Evolutionary conservation across 768 basidiomycete species (phyloP), one percentile per base, ranked within the genome.

Genomic region (Trametes sanguinea): DNA sequence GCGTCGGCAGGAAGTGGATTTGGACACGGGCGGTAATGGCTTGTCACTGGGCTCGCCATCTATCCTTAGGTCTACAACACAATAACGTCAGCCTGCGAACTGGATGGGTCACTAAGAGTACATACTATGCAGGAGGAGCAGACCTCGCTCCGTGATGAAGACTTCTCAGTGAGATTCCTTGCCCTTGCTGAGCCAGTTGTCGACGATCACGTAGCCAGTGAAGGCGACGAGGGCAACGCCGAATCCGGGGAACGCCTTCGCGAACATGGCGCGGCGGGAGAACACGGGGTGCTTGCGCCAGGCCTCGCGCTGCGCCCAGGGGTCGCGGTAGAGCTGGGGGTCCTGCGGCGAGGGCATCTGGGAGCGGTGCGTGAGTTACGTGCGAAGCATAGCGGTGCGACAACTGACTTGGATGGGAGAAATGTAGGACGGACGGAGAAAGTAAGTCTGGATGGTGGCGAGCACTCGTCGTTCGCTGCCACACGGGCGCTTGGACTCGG

Each of bases 261-360:
- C 80, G 79, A 98, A 88, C 92, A 95, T 95, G 68, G 84, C 83
- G 44, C 88, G 85, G 67, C 88, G 90, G 63, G 86, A 83, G 80
- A 97, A 97, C 57, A 95, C 85, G n/a, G 90, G 87, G 69, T 85
- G 87, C 74, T 88, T 94, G 69, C 95, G 83, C 94, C 94, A 97
- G 42, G 93, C 92, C 68, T 97, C 94, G 63, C 87, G 80, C 77
- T 90, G 94, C 22, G 92, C 92, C 95, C 95, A 97, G 53, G 94
- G 94, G 74, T 97, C 95, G 75, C 93, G 88, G 71, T 88, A 95
- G 56, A 91, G 78, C n/a, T 87, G 88, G 57, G 79, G 80, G 64
- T 65, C 64, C 22, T 63, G 67, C 55, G 65, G 71, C 35, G 68
- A 57, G 54, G 84, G 69, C 86, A 90, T 89, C 68, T 73, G 54